Conservation (phyloP, 345 rosid genomes). For the Lepidium aucheri region DNA sequence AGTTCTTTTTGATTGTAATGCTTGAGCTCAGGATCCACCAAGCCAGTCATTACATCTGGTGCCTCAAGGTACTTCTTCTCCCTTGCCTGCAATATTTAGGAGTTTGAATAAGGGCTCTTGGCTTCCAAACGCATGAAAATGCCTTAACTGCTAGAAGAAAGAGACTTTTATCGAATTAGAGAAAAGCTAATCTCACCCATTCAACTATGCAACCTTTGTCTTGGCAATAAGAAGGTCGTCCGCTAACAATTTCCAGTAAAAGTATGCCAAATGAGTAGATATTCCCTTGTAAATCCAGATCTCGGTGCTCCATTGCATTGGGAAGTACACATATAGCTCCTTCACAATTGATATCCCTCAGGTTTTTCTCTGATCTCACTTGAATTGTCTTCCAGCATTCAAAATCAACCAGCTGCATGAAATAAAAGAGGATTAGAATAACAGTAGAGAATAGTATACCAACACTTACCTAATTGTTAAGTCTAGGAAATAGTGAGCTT, state of each 20-base stretch:
- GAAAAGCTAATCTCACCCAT: slow-evolving; percentile 56
- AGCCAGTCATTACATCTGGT: slow-evolving; percentile 53
- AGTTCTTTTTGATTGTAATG: slow-evolving; percentile 69
- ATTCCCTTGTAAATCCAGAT: slow-evolving; percentile 70
- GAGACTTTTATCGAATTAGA: background rate
- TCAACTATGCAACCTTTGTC: slow-evolving; percentile 72
- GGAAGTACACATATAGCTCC: slow-evolving; percentile 80
- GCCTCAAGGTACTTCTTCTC: slow-evolving; percentile 41
- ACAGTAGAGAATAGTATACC: background rate
- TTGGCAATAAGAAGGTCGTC: slow-evolving; percentile 76
- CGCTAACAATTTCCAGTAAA: slow-evolving; percentile 77
- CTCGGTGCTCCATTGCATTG: slow-evolving; percentile 55
- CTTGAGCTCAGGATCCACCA: slow-evolving; percentile 85
- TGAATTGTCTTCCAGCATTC: slow-evolving; percentile 88
- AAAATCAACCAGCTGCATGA: slow-evolving; percentile 82
- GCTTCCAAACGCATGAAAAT: background rate
- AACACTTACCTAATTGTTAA: background rate
- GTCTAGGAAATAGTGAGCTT: background rate
- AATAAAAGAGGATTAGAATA: background rate
- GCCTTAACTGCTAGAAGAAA: background rate
- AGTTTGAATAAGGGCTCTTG: background rate
- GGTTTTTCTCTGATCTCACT: slow-evolving; percentile 69
- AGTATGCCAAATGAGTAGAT: slow-evolving; percentile 79
- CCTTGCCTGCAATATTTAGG: slow-evolving; percentile 52
- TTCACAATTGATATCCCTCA: slow-evolving; percentile 51